A percentile compares a stretch with the other conserved stretches of the same genome.
These are phyloP conservation scores for Phyllosticta citriasiana DNA, from an alignment of 2,329 filamentous ascomycete species.

Conservation along the genomic window DNA sequence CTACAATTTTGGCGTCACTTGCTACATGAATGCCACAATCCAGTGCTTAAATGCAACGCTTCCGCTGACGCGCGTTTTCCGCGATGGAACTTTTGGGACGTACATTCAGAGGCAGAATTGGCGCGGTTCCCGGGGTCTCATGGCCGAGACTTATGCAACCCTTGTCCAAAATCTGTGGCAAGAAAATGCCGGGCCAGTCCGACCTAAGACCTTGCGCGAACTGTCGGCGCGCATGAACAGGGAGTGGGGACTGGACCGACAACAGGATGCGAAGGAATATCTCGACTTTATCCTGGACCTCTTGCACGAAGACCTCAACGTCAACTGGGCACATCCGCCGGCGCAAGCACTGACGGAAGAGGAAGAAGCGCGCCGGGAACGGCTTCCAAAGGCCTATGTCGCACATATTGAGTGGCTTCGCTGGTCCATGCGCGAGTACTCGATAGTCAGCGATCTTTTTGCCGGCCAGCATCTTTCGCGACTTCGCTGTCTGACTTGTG, in stretches of 20 bases:
- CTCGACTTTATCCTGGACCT: constrained; percentile 72
- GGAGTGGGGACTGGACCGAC: constrained; percentile 61
- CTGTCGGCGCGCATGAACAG: constrained; percentile 56
- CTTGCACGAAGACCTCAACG: constrained; percentile 79
- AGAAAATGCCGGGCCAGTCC: constrained; percentile 38
- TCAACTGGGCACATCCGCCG: constrained; percentile 49
- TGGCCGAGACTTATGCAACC: constrained; percentile 53
- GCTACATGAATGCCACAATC: constrained; percentile 86
- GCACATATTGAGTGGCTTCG: constrained; percentile 64
- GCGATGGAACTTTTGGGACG: constrained; percentile 49
- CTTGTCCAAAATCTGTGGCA: constrained; percentile 54
- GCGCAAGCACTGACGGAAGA: constrained; percentile 48
- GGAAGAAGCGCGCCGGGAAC: constrained; percentile 52
- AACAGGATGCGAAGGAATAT: constrained; percentile 91
- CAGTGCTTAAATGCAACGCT: constrained; percentile 71
- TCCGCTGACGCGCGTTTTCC: constrained; percentile 53
- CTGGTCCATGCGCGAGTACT: constrained; percentile 59
- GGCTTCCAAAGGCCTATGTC: constrained; percentile 52
- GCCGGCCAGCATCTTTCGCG: constrained; percentile 59
- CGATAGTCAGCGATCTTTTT: constrained; percentile 72
- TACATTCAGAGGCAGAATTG: constrained; percentile 52
- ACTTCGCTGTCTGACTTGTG: constrained; percentile 51
- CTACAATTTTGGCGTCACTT: constrained; percentile 70
- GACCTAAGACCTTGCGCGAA: constrained; percentile 41
- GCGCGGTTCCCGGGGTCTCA: constrained; percentile 54